These are phyloP conservation scores for Debaryomyces nepalensis DNA, from an alignment of 1,139 yeast genomes.

Conservation along the genomic window DNA sequence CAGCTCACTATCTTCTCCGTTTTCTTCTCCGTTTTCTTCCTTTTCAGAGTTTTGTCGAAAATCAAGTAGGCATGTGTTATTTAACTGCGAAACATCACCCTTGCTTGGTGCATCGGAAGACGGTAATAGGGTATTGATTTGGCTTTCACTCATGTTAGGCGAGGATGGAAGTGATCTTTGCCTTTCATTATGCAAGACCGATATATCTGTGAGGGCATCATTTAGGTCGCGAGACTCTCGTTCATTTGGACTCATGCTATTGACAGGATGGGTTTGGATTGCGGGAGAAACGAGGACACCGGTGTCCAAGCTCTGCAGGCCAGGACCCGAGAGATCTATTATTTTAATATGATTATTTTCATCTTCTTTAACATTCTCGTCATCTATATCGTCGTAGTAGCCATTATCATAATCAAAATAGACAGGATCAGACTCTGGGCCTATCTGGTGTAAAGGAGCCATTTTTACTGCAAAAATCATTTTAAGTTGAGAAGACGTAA, in stretches of 20 bases:
- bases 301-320: not conserved
- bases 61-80: slow-evolving; percentile 8
- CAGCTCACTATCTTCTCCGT: slow-evolving; percentile 12
- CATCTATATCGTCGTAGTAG: slow-evolving; percentile 16
- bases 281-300: not conserved
- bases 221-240: not conserved
- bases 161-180: slow-evolving; percentile 22
- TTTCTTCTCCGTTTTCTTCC: not conserved
- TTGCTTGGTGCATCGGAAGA: slow-evolving; percentile 1
- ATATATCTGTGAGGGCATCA: not conserved
- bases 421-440: slow-evolving; percentile 19
- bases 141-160: slow-evolving; percentile 21
- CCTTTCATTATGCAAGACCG: not conserved
- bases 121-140: slow-evolving; percentile 12
- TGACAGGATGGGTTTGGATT: not conserved
- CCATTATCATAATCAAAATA: slow-evolving; percentile 30
- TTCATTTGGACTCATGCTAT: not conserved
- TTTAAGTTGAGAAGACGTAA: slow-evolving; percentile 18
- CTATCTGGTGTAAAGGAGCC: slow-evolving; percentile 16
- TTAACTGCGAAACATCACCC: not conserved
- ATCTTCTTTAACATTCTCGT: not conserved
- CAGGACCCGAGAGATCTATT: slow-evolving; percentile 3
- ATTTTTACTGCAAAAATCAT: slow-evolving; percentile 31
- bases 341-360: not conserved
- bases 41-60: not conserved